These are phyloP conservation scores for Russula abietina DNA, from an alignment of 768 basidiomycete genomes.

Conservation along the genomic window DNA sequence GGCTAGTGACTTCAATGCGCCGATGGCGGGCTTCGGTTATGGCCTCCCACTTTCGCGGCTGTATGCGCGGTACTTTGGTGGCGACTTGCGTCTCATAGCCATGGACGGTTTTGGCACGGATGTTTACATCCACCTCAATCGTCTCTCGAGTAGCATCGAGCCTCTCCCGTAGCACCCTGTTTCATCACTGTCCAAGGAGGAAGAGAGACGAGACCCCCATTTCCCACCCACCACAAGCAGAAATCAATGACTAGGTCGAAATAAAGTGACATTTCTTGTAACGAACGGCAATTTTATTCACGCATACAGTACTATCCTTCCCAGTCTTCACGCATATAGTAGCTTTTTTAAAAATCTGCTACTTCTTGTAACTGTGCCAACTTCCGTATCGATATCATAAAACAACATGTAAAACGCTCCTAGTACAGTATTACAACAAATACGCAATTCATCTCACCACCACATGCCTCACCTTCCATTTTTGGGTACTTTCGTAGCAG, in stretches of 20 bases:
- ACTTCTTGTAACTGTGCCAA: background rate
- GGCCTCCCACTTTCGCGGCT: constrained; percentile 87
- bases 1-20: constrained; percentile 89
- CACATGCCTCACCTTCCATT: background rate
- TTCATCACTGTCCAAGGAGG: background rate
- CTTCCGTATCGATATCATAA: background rate
- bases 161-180: constrained; percentile 50
- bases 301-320: background rate
- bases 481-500: background rate
- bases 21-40: constrained; percentile 97
- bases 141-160: constrained; percentile 75
- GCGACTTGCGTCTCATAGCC: constrained; percentile 86
- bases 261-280: background rate
- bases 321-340: background rate
- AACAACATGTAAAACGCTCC: background rate
- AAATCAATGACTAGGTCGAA: background rate
- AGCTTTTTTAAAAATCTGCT: background rate
- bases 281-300: background rate
- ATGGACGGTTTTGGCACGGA: constrained; percentile 99
- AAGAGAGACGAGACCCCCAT: background rate
- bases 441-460: too few relatives aligned
- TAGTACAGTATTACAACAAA: too few relatives aligned
- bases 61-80: constrained; percentile 95
- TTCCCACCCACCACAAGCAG: background rate
- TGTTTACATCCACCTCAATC: constrained; percentile 87